Evolutionary conservation across 306 rosid species (phyloP), one percentile per base, ranked within the genome.

Genomic region (Vicia villosa): DNA sequence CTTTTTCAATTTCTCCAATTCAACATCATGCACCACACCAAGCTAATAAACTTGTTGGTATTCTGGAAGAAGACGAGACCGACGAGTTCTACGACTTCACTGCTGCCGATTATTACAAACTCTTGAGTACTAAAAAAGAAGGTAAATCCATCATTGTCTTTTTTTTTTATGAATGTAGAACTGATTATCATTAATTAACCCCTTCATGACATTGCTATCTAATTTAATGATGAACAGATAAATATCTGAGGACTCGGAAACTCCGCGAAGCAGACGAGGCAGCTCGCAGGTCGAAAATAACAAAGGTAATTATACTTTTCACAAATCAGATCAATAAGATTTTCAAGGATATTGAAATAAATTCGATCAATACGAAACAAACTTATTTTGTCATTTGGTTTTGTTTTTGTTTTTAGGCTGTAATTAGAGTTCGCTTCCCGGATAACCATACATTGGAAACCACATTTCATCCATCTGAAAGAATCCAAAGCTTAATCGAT

Each of bases 401-500:
- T 55, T 56, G 14, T 40, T 17, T 57, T 79, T 58, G 19, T 67
- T 43, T 81, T 83, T 85, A 94, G 97, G 88, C 87, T 24, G 83
- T 86, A 17, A 79, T 94, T 54, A 86, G 98, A 83, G 84, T 87
- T 70, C 86, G 97, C 24, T 90, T 94, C 82, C 97, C 97, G 10
- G 98, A 90, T 77, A 87, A 90, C 73, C 85, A 80, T 81, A 94
- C 97, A 30, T 84, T 90, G 40, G 98, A 93, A 89, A 90, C 78
- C 49, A 78, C 82, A 41, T 94, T 94, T 78, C 94, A 85, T 76
- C 85, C 97, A 60, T 86, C 96, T 1, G 98, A 94, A 72, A 90
- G 85, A 57, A 36, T 94, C 74, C 89, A 85, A 78, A 85, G 79
- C 77, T 81, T 94, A 79, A 65, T 85, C 73, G 88, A 90, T 80